These are phyloP conservation scores for Phytopythium boreale DNA, from an alignment of 352 stramenopile species.

Conservation along the genomic window DNA sequence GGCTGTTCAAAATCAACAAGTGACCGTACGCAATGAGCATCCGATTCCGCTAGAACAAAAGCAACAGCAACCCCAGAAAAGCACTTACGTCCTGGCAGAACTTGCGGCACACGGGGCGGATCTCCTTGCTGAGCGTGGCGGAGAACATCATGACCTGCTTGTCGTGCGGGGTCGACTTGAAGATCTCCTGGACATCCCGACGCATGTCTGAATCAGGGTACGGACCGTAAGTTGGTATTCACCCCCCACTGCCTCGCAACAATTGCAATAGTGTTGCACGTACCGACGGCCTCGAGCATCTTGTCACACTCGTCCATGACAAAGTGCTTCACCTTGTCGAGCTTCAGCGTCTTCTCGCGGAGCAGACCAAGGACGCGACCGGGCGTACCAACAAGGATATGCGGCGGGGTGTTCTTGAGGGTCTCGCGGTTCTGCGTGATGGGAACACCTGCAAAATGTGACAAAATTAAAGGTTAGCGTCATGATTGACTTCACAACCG, in stretches of 20 bases:
- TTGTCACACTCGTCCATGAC: constrained; percentile 99
- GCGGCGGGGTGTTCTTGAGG: constrained; percentile 95
- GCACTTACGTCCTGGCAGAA: constrained; percentile 97
- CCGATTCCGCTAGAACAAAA: neutral
- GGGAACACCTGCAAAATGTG: constrained; percentile 68
- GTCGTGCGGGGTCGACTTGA: constrained; percentile 97
- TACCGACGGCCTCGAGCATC: constrained; percentile 96
- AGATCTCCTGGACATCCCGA: constrained; percentile 99
- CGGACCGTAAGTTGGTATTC: neutral
- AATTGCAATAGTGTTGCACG: constrained; percentile 14
- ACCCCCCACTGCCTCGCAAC: neutral
- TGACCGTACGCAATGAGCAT: neutral
- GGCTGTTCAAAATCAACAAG: constrained; percentile 47
- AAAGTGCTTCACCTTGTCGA: constrained; percentile 99
- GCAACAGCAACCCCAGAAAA: neutral
- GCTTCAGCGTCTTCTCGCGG: constrained; percentile 95
- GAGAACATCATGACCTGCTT: constrained; percentile 99
- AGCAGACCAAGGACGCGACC: constrained; percentile 91
- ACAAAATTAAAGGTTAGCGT: neutral
- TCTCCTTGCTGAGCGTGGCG: constrained; percentile 99
- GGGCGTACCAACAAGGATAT: constrained; percentile 98
- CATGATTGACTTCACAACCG: neutral
- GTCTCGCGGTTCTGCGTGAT: constrained; percentile 95
- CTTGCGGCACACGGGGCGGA: constrained; percentile 98
- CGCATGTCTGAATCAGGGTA: constrained; percentile 91